phyloP scores from a whole-genome alignment of 805 yeast genomes.

The Cephaloascus fragrans region DNA sequence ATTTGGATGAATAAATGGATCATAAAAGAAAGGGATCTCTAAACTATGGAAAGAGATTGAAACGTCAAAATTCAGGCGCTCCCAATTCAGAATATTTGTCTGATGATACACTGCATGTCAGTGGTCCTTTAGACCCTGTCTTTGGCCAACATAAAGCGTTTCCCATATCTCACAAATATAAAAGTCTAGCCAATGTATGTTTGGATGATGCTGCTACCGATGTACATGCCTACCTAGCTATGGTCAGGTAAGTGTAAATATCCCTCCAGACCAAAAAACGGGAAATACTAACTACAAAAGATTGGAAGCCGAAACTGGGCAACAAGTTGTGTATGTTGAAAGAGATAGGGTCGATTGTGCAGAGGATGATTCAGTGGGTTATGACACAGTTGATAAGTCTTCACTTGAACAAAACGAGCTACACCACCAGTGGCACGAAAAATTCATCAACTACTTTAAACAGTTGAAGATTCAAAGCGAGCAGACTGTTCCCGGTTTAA shows the following conservation, averaged over 20 bases:
- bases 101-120: too few species aligned
- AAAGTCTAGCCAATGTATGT: conserved; percentile 1
- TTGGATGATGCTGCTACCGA: conserved; percentile 10
- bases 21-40: too few species aligned
- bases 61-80: too few species aligned
- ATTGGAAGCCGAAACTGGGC: conserved; percentile 6
- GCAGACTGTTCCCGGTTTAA: neutral
- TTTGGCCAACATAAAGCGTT: conserved; percentile 12
- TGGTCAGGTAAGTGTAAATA: conserved; percentile 11
- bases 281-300: too few species aligned
- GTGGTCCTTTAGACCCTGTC: conserved; percentile 8
- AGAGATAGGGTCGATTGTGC: neutral
- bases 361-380: conserved; percentile 1
- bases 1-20: too few species aligned
- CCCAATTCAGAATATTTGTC: too few species aligned
- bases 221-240: conserved; percentile 13
- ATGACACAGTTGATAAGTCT: neutral
- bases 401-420: neutral
- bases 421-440: neutral
- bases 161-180: conserved; percentile 6
- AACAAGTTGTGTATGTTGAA: conserved; percentile 5
- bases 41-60: too few species aligned
- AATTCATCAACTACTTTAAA: neutral
- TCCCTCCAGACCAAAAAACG: too few species aligned
- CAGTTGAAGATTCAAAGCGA: neutral